phyloP scores from a whole-genome alignment of 306 rosid genomes.

The Castanopsis chinensis region DNA sequence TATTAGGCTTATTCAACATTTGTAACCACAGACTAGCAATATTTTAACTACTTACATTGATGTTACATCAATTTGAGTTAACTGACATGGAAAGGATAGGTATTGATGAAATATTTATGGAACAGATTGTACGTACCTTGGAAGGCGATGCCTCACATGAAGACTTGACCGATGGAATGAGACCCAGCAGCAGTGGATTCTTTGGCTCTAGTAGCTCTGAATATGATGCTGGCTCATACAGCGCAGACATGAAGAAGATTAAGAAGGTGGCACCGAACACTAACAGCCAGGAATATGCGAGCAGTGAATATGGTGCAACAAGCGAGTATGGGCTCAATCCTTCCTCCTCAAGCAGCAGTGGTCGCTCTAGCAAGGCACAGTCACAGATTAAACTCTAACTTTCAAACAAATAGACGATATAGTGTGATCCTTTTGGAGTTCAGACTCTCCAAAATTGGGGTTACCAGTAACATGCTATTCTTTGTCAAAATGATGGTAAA shows the following conservation, averaged over 20 bases:
- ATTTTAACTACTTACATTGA: no score
- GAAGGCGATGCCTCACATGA: constrained; percentile 81
- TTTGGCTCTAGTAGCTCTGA: constrained; percentile 34
- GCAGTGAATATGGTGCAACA: constrained; percentile 62
- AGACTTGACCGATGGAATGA: constrained; percentile 51
- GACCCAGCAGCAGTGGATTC: constrained; percentile 38
- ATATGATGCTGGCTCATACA: constrained; percentile 42
- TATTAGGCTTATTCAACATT: no score
- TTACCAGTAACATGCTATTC: background rate
- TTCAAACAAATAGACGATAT: background rate
- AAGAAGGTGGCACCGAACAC: constrained; percentile 39
- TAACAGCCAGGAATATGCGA: constrained; percentile 31
- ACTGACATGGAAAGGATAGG: background rate
- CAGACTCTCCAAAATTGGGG: background rate
- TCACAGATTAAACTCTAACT: constrained; percentile 9
- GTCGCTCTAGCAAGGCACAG: constrained; percentile 13
- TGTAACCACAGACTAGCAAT: no score
- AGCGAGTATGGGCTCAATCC: constrained; percentile 70
- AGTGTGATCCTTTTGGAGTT: background rate
- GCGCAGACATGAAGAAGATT: constrained; percentile 54
- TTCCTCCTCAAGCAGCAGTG: constrained; percentile 57
- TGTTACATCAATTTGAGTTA: background rate
- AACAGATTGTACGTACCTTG: constrained; percentile 66
- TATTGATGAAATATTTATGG: constrained; percentile 4
- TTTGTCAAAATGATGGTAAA: no score